Conservation (phyloP, 768 basidiomycete genomes). For the Basidioascus undulatus region DNA sequence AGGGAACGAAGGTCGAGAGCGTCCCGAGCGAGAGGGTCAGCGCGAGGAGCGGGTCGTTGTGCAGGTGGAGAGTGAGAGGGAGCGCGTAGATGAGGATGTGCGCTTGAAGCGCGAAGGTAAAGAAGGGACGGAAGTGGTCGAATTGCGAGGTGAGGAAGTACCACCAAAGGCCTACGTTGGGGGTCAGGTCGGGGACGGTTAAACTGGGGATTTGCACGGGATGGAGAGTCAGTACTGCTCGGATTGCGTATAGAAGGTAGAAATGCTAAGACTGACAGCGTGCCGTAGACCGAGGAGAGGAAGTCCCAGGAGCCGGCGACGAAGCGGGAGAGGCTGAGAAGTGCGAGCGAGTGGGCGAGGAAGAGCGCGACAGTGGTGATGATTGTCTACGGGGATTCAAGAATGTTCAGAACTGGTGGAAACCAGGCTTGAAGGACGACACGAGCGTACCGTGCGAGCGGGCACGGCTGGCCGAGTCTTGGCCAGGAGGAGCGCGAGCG, state of each 20-base stretch:
- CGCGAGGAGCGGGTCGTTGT: slow-evolving; percentile 59
- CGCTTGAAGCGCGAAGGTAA: slow-evolving; percentile 73
- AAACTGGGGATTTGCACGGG: slow-evolving; percentile 26
- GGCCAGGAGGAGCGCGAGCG: slow-evolving; percentile 37
- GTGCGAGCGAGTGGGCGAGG: slow-evolving; percentile 23
- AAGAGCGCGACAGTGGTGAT: slow-evolving; percentile 26
- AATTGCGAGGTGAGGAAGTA: slow-evolving; percentile 99
- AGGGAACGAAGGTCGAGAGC: slow-evolving; percentile 66
- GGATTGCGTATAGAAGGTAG: background rate
- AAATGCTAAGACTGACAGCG: slow-evolving; percentile 6
- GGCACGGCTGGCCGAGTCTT: slow-evolving; percentile 36
- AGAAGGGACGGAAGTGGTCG: slow-evolving; percentile 87
- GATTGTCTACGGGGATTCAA: slow-evolving; percentile 14
- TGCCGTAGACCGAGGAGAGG: slow-evolving; percentile 5
- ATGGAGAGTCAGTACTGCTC: background rate
- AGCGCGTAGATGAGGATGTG: slow-evolving; percentile 61
- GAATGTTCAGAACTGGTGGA: slow-evolving; percentile 24
- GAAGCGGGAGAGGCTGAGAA: background rate
- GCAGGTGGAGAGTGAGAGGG: slow-evolving; percentile 26
- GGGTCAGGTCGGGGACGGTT: slow-evolving; percentile 65
- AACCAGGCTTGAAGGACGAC: slow-evolving; percentile 33
- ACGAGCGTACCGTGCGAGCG: slow-evolving; percentile 15
- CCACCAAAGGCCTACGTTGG: slow-evolving; percentile 91
- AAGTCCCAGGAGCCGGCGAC: slow-evolving; percentile 10
- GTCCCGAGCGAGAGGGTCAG: slow-evolving; percentile 50